Base-by-base conservation (phyloP, 768 basidiomycete genomes). In the Tubosaeta sp. region DNA sequence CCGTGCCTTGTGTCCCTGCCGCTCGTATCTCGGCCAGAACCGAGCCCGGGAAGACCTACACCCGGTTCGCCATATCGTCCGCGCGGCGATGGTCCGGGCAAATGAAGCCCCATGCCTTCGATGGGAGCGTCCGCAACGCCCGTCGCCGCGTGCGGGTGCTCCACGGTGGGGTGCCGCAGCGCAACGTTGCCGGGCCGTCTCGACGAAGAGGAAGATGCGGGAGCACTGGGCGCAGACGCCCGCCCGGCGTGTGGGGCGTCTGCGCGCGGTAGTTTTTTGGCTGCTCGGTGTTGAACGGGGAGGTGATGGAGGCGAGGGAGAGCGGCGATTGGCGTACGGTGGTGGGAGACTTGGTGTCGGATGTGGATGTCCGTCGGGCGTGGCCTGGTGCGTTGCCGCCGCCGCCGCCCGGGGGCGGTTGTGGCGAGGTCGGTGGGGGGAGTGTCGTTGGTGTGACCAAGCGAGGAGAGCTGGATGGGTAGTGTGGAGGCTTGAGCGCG, bases 231-330 rank as follows among this genome's bases (percentile, higher is more conserved):
- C 84, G 85, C 85, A 86, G 85, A 84, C 83, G 79, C 78, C 72
- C 81, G 82, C 85, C 84, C 84, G 79, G 83, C 63, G 51, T 61
- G 62, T 60, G 78, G 76, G 76, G 77, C 84, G 79, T 84, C 85
- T 86, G 85, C 85, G 85, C 84, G 80, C 62, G 72, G 77, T 50
- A 84, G 77, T 87, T 86, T 86, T 87, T 86, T 86, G 83, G 66
- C 77, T 75, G 77, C 8, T 65, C 66, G 49, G 64, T 44, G 53
- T 61, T 63, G 65, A 59, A 82, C 47, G 63, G 80, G 11, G 69
- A 61, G 13, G 69, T 75, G 56, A 74, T 76, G 31, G 72, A 72
- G 21, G 75, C 64, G 8, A 74, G 59, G 27, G 74, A 71, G 44
- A 73, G 67, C 0, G 73, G 71, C 21, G 70, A 70, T 41, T 73